A percentile compares a stretch with the other conserved stretches of the same genome.
Conservation (phyloP, 345 rosid genomes). For the Angophora floribunda region DNA sequence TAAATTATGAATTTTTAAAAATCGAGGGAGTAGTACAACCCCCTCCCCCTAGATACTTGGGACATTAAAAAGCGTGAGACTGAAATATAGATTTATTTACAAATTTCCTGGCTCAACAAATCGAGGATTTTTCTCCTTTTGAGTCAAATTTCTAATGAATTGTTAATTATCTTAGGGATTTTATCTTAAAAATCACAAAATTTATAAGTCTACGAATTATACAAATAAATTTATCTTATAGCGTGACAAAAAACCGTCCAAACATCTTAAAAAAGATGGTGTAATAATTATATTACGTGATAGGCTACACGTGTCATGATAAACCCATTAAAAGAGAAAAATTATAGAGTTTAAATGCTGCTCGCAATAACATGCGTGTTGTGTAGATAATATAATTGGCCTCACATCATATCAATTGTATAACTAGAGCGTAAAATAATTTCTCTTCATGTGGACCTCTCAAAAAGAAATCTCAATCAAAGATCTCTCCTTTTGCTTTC, state of each 20-base stretch:
- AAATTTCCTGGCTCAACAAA: not conserved
- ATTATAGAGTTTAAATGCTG: not conserved
- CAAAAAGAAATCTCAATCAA: not conserved
- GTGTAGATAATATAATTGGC: rapidly evolving
- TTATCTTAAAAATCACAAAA: no score
- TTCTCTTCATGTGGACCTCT: not conserved
- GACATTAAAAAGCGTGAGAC: not conserved
- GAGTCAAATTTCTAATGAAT: not conserved
- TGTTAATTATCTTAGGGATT: no score
- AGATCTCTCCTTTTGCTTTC: not conserved
- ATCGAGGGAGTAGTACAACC: not conserved
- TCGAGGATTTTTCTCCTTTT: not conserved
- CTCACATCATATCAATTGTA: not conserved
- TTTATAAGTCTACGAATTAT: not conserved
- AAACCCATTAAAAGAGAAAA: not conserved
- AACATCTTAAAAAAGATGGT: not conserved
- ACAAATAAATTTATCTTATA: not conserved
- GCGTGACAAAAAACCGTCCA: not conserved
- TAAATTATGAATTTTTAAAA: not conserved
- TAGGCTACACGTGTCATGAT: rapidly evolving
- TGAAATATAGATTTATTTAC: not conserved
- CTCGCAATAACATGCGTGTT: not conserved
- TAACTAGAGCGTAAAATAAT: not conserved
- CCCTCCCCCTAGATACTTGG: not conserved
- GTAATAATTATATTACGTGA: not conserved